phyloP scores from a whole-genome alignment of 2,329 filamentous ascomycete genomes.

The Diplocarpon rosae region DNA sequence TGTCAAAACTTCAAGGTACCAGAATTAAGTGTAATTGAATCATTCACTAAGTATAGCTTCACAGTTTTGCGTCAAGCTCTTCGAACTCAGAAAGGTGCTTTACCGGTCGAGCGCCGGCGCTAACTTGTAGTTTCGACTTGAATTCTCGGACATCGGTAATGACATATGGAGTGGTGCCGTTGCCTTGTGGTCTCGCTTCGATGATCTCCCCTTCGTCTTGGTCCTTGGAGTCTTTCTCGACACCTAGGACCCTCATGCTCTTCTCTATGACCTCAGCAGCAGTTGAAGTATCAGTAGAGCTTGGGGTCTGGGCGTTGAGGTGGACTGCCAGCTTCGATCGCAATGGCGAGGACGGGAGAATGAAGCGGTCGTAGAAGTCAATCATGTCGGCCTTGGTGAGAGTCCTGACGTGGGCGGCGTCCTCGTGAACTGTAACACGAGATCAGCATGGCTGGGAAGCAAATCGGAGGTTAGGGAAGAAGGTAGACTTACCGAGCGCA shows the following conservation, averaged over 20 bases:
- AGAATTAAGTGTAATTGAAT: background rate
- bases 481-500: slow-evolving; percentile 53
- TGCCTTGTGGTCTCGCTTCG: slow-evolving; percentile 24
- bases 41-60: background rate
- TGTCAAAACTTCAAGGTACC: background rate
- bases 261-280: slow-evolving; percentile 30
- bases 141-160: slow-evolving; percentile 73
- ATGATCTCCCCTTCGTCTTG: slow-evolving; percentile 23
- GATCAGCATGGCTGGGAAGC: background rate
- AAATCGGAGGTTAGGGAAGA: background rate
- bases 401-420: slow-evolving; percentile 62
- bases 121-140: slow-evolving; percentile 66
- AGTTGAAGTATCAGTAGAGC: slow-evolving; percentile 29
- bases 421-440: slow-evolving; percentile 33
- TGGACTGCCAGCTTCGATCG: slow-evolving; percentile 82
- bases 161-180: slow-evolving; percentile 43
- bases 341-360: slow-evolving; percentile 59
- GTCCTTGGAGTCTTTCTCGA: slow-evolving; percentile 25
- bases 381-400: slow-evolving; percentile 73
- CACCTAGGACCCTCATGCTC: slow-evolving; percentile 26
- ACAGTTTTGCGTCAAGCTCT: slow-evolving; percentile 70
- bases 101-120: slow-evolving; percentile 59
- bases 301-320: slow-evolving; percentile 58
- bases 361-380: slow-evolving; percentile 65
- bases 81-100: slow-evolving; percentile 76